These are phyloP conservation scores for Alternaria ventricosa DNA, from an alignment of 2,329 filamentous ascomycete species.

Conservation along the genomic window DNA sequence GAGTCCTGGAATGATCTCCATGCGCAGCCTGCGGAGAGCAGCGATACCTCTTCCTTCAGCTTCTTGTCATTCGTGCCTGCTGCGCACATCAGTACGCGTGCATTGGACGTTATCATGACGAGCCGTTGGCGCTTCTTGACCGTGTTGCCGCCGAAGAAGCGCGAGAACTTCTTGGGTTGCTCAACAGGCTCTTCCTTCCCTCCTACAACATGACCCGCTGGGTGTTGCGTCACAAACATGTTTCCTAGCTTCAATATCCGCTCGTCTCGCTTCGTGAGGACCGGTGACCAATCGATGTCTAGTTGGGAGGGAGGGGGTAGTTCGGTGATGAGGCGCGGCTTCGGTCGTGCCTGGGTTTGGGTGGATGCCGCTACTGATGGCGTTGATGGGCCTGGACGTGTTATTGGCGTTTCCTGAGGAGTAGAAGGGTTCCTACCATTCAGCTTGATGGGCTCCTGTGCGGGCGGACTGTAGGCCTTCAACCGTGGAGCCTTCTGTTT, in stretches of 20 bases:
- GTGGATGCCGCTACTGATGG: conserved; percentile 27
- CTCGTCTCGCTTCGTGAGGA: conserved; percentile 88
- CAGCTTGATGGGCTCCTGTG: conserved; percentile 69
- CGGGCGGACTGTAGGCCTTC: conserved; percentile 79
- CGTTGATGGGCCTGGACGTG: conserved; percentile 37
- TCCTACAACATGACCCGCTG: conserved; percentile 75
- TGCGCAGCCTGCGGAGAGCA: conserved; percentile 74
- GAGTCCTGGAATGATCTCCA: conserved; percentile 83
- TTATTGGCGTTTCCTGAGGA: conserved; percentile 22
- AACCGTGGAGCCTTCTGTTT: conserved; percentile 86
- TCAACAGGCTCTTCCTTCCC: conserved; percentile 71
- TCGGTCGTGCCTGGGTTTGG: conserved; percentile 57
- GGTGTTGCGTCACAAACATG: conserved; percentile 79
- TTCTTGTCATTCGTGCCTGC: conserved; percentile 96
- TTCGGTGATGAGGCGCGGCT: conserved; percentile 83
- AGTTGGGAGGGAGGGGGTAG: conserved; percentile 67
- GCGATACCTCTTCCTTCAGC: conserved; percentile 87
- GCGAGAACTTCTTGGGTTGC: conserved; percentile 80
- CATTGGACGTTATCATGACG: conserved; percentile 93
- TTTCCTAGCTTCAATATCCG: conserved; percentile 94
- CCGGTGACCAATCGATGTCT: conserved; percentile 84
- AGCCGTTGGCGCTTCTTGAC: conserved; percentile 92
- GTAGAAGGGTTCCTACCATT: conserved; percentile 47
- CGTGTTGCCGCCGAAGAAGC: conserved; percentile 90
- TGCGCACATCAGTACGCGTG: conserved; percentile 85